phyloP scores from a whole-genome alignment of 140 eudicot genomes.

The Erigeron philadelphicus region DNA sequence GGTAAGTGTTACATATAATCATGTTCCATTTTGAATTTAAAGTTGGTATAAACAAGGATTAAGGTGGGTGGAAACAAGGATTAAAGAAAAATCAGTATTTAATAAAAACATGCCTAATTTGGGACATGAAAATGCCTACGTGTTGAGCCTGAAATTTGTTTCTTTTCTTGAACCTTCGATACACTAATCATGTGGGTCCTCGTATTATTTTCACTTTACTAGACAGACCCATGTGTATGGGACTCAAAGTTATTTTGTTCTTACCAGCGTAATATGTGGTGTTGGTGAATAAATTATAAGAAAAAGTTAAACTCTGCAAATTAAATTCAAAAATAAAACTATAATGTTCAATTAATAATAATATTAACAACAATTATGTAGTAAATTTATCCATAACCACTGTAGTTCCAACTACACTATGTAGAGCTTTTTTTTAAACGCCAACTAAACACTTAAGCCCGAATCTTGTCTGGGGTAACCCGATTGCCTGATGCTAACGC shows the following conservation, averaged over 20 bases:
- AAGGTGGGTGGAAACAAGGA: background rate
- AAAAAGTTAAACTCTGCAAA: too few species aligned
- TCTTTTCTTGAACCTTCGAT: conserved; percentile 13
- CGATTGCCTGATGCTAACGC: too few species aligned
- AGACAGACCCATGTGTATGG: too few species aligned
- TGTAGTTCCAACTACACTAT: too few species aligned
- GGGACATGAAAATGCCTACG: conserved; percentile 5
- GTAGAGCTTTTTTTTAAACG: too few species aligned
- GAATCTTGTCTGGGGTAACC: too few species aligned
- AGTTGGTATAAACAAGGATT: background rate
- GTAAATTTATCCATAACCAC: too few species aligned
- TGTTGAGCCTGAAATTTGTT: background rate
- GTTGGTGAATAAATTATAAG: background rate
- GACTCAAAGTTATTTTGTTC: too few species aligned
- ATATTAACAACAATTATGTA: too few species aligned
- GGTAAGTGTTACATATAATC: background rate
- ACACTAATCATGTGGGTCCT: background rate
- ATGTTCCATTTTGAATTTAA: background rate
- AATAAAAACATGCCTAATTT: background rate
- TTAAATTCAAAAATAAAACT: too few species aligned
- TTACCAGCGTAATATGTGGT: background rate
- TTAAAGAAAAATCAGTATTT: background rate
- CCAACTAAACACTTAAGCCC: too few species aligned
- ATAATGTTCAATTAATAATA: too few species aligned
- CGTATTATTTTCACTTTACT: background rate